Conservation (phyloP, 148 eudicot species). For the Arctostaphylos glauca region DNA sequence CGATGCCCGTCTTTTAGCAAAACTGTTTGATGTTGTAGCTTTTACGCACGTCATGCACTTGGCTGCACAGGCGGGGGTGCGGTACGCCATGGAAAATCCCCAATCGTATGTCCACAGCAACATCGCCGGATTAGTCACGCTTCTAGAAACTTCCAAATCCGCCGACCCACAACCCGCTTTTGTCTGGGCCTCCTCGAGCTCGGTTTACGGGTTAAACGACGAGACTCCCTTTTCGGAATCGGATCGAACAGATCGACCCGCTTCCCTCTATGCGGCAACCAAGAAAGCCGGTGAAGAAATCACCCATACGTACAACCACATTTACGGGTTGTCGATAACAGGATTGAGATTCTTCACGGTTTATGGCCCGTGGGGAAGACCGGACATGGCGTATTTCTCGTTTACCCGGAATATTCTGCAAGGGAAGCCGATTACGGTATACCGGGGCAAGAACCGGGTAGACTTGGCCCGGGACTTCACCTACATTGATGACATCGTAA, state of each 20-base stretch:
- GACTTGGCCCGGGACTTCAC: constrained; percentile 78
- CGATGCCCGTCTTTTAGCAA: constrained; percentile 41
- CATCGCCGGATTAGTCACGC: constrained; percentile 63
- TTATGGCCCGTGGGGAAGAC: constrained; percentile 84
- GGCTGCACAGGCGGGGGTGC: constrained; percentile 79
- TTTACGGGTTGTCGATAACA: constrained; percentile 66
- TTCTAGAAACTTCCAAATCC: constrained; percentile 53
- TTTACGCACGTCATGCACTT: constrained; percentile 77
- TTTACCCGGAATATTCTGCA: constrained; percentile 58
- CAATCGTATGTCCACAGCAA: constrained; percentile 64
- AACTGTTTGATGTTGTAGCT: constrained; percentile 46
- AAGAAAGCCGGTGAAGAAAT: constrained; percentile 80
- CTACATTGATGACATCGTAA: constrained; percentile 72
- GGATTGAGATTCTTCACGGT: constrained; percentile 77
- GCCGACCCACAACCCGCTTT: constrained; percentile 67
- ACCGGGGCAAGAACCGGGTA: constrained; percentile 52
- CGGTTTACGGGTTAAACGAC: constrained; percentile 80
- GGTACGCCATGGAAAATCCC: constrained; percentile 77
- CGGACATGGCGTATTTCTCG: constrained; percentile 83
- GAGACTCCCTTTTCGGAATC: constrained; percentile 65
- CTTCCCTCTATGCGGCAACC: constrained; percentile 74
- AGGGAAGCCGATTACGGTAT: constrained; percentile 67
- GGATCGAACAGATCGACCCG: constrained; percentile 70
- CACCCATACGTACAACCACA: constrained; percentile 72
- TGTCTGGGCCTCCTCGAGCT: constrained; percentile 82